Conservation (phyloP, 148 eudicot species). For the Amaranthus hypochondriacus region DNA sequence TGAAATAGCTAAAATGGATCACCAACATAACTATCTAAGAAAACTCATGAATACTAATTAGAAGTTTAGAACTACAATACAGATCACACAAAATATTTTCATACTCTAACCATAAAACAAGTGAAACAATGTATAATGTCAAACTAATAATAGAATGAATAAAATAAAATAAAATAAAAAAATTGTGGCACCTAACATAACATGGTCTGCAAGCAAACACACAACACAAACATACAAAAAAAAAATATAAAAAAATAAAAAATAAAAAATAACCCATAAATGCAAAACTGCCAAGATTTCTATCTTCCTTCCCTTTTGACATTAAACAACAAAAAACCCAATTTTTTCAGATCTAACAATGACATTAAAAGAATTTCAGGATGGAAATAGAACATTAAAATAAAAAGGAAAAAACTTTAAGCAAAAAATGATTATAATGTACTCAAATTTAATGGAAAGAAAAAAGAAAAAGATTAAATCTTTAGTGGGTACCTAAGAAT, state of each 20-base stretch:
- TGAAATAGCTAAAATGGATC: not conserved
- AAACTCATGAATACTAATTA: not conserved
- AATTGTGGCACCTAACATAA: not conserved
- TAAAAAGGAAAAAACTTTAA: not conserved
- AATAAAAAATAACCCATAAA: not conserved
- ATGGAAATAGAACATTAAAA: not conserved
- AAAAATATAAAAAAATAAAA: too few relatives aligned
- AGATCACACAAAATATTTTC: not conserved
- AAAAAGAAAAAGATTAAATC: not conserved
- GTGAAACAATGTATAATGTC: not conserved
- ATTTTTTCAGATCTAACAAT: constrained; percentile 9
- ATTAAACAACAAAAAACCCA: not conserved
- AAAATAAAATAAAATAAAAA: not conserved
- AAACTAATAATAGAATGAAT: not conserved
- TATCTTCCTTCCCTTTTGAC: not conserved
- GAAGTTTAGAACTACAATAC: not conserved
- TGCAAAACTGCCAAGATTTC: not conserved
- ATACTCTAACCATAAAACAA: too few relatives aligned
- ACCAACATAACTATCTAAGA: not conserved
- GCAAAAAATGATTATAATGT: constrained; percentile 2
- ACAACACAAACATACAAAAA: not conserved
- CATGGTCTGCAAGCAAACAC: not conserved
- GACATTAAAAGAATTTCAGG: not conserved
- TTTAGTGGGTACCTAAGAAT: constrained; percentile 51
- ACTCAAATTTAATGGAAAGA: not conserved